Evolutionary conservation across 2,329 filamentous ascomycete genomes (phyloP), one percentile per base, ranked within the genome.

Genomic region (Rachicladosporium sp.): DNA sequence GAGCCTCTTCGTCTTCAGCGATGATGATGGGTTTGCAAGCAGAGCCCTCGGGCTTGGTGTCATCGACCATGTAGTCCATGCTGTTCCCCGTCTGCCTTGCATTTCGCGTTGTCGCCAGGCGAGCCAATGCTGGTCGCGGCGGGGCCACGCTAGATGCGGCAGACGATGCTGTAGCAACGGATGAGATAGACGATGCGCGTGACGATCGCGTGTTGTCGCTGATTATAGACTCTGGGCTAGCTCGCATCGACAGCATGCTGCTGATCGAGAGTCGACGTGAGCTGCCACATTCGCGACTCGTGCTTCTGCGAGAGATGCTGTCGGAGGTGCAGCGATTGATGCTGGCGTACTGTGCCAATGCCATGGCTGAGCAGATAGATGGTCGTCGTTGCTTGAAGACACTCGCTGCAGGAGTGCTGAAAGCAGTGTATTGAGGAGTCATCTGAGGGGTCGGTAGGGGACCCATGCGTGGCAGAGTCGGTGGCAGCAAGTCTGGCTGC

Each of bases 371-470:
- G 57, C 69, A 68, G 60, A 78, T 74, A 31, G 74, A 76, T 33
- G 73, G 66, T 42, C 70, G 65, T 43, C 70, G 66, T 43, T 66
- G 63, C 44, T 64, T 61, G 49, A 63, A 60, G 50, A 60, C 64
- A 72, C 73, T 71, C 73, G 61, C 73, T 60, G 73, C 73, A 75
- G 75, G 73, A 72, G 73, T 74, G 59, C 59, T 66, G 47, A 64
- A 66, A 35, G 69, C 65, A 21, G 38, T 36, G 29, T 36, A 21
- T 46, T 73, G 71, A 30, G 76, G 75, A 33, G 76, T 79, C 62
- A 78, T 62, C 47, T 69, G 66, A 38, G 76, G 75, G n/a, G 76
- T 80, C n/a, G 74, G 74, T 41, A 79, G 59, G 42, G 73, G 69
- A 47, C 64, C 65, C 50, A 74, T 63, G 38, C 72, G 70, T 31